Percentiles rank a stretch among this genome's conserved stretches.
These are phyloP conservation scores for Prosopis cineraria DNA, from an alignment of 306 rosid genomes.

Conservation along the genomic window DNA sequence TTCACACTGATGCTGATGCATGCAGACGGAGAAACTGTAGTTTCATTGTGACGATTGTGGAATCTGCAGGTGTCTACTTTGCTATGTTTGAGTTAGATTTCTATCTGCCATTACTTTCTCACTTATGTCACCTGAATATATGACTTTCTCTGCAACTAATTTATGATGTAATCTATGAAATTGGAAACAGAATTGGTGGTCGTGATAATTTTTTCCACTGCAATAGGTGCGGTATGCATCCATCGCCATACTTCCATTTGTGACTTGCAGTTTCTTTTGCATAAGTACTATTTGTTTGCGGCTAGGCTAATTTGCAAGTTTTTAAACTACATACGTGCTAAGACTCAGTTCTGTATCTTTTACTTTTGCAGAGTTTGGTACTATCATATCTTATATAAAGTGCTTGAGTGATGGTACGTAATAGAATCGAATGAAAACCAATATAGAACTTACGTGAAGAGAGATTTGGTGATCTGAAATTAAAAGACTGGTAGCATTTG, in stretches of 20 bases:
- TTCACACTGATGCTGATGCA: slow-evolving; percentile 22
- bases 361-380: slow-evolving; percentile 3
- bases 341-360: background rate
- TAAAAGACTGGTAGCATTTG: background rate
- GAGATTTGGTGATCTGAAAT: background rate
- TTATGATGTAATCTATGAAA: slow-evolving; percentile 30
- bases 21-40: slow-evolving; percentile 71
- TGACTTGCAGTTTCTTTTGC: background rate
- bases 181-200: slow-evolving; percentile 78
- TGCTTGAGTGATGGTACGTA: background rate
- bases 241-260: slow-evolving; percentile 6
- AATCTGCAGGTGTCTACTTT: slow-evolving; percentile 75
- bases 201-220: slow-evolving; percentile 86
- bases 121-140: slow-evolving; percentile 21
- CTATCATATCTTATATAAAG: background rate
- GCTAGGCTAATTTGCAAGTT: background rate
- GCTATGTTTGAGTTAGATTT: slow-evolving; percentile 20
- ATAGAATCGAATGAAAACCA: background rate
- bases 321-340: slow-evolving; percentile 6
- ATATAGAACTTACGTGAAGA: background rate
- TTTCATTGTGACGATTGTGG: slow-evolving; percentile 98
- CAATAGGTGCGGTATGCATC: slow-evolving; percentile 84
- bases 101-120: background rate
- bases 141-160: slow-evolving; percentile 26
- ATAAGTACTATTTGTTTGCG: background rate